These are phyloP conservation scores for Diaporthe caulivora DNA, from an alignment of 2,329 filamentous ascomycete genomes.

Conservation along the genomic window DNA sequence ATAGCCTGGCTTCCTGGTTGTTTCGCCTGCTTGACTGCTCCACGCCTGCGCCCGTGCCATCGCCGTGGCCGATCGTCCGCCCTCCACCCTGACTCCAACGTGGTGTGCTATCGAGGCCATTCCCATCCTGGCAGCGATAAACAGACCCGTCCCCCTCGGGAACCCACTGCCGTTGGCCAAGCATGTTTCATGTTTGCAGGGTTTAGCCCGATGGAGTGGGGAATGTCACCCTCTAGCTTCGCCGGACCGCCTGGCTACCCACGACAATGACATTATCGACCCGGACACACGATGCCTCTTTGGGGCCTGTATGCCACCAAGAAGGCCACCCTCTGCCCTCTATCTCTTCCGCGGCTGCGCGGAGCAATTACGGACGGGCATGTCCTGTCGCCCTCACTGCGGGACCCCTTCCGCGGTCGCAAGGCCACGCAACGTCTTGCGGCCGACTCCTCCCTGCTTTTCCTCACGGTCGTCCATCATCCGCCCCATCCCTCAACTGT, in stretches of 20 bases:
- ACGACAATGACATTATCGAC: slow-evolving; percentile 16
- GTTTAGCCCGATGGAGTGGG: slow-evolving; percentile 25
- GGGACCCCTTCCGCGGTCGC: slow-evolving; percentile 24
- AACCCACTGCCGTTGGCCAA: slow-evolving; percentile 35
- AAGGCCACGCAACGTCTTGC: slow-evolving; percentile 25
- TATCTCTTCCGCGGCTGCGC: not conserved
- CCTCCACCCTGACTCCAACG: not conserved
- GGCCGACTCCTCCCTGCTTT: not conserved
- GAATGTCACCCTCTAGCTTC: slow-evolving; percentile 15
- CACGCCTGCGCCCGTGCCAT: slow-evolving; percentile 16
- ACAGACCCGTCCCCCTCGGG: slow-evolving; percentile 13
- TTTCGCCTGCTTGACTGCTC: slow-evolving; percentile 14
- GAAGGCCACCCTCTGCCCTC: not conserved
- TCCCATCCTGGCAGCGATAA: slow-evolving; percentile 29
- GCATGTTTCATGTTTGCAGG: slow-evolving; percentile 38
- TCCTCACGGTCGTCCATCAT: not conserved
- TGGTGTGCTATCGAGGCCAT: slow-evolving; percentile 22
- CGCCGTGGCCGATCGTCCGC: slow-evolving; percentile 33
- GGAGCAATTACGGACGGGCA: not conserved
- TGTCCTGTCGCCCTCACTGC: slow-evolving; percentile 6
- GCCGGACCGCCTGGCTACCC: slow-evolving; percentile 7
- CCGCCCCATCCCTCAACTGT: not conserved
- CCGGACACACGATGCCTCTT: slow-evolving; percentile 20
- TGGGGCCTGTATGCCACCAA: slow-evolving; percentile 13
- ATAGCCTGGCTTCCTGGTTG: slow-evolving; percentile 29